phyloP scores from a whole-genome alignment of 2,329 filamentous ascomycete species.

The Didymella segeticola region DNA sequence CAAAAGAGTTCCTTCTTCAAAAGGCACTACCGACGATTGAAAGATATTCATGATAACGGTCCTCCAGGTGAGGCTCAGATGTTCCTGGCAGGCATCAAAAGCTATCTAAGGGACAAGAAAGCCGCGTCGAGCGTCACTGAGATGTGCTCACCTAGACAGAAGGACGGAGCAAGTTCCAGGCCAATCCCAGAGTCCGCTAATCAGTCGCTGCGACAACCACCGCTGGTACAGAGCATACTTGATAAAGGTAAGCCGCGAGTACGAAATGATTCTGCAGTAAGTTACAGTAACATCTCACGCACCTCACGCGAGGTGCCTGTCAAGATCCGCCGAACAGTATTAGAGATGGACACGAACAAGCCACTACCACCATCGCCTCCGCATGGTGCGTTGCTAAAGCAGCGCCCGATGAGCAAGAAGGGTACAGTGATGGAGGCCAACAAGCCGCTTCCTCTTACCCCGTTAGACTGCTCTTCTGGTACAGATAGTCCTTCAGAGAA shows the following conservation, averaged over 20 bases:
- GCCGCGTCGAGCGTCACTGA: background rate
- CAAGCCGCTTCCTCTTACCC: slow-evolving; percentile 12
- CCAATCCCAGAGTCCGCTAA: background rate
- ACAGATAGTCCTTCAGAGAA: background rate
- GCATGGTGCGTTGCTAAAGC: slow-evolving; percentile 8
- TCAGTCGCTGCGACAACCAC: background rate
- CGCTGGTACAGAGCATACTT: background rate
- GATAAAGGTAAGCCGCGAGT: background rate
- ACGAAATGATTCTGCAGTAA: slow-evolving; percentile 3
- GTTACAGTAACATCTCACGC: slow-evolving; percentile 9
- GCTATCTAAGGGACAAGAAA: slow-evolving; percentile 16
- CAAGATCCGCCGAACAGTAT: slow-evolving; percentile 1
- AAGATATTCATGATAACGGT: slow-evolving; percentile 29
- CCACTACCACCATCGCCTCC: slow-evolving; percentile 24
- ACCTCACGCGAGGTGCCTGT: slow-evolving; percentile 21
- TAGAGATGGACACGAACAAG: slow-evolving; percentile 16
- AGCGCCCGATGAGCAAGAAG: background rate
- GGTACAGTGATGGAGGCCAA: background rate
- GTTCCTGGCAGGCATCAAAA: slow-evolving; percentile 27
- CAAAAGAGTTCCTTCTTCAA: background rate
- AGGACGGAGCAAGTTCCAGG: background rate
- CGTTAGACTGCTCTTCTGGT: background rate
- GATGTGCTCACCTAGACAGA: background rate
- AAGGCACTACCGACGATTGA: slow-evolving; percentile 18
- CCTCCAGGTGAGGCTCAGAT: slow-evolving; percentile 38